A percentile compares a stretch with the other conserved stretches of the same genome.
These are phyloP conservation scores for Leccinum uliginosum DNA, from an alignment of 768 basidiomycete species.

Conservation along the genomic window DNA sequence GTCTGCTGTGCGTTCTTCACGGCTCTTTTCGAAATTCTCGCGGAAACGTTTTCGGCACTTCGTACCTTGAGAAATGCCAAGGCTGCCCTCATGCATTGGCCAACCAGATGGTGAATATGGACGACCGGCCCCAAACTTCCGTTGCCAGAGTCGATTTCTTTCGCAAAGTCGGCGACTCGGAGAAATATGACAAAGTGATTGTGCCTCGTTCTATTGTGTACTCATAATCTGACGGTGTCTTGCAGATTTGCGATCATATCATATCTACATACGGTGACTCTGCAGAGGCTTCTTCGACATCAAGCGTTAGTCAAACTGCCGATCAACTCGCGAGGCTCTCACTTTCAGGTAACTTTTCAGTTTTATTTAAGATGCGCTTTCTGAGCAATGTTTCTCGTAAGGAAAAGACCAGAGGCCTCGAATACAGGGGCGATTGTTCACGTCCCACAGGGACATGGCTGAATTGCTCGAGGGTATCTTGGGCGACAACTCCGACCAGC, in stretches of 20 bases:
- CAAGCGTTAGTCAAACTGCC: neutral
- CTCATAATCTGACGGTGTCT: neutral
- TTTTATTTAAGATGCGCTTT: neutral
- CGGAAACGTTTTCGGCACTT: neutral
- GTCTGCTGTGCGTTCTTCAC: neutral
- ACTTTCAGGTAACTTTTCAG: neutral
- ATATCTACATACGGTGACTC: neutral
- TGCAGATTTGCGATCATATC: neutral
- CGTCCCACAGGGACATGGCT: neutral
- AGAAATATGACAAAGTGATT: neutral
- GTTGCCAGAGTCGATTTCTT: neutral
- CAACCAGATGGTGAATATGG: neutral
- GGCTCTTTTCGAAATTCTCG: neutral
- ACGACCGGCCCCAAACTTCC: neutral
- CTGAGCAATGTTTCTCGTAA: neutral
- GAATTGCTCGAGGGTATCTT: neutral
- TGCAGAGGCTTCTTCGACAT: neutral
- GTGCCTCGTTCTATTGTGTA: neutral
- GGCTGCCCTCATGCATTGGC: neutral
- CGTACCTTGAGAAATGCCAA: neutral
- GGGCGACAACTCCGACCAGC: neutral
- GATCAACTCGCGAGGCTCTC: neutral
- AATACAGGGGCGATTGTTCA: neutral
- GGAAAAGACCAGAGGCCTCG: neutral
- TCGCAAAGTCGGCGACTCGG: neutral